Conservation (phyloP, 768 basidiomycete species). For the Hysterangium stoloniferum region DNA sequence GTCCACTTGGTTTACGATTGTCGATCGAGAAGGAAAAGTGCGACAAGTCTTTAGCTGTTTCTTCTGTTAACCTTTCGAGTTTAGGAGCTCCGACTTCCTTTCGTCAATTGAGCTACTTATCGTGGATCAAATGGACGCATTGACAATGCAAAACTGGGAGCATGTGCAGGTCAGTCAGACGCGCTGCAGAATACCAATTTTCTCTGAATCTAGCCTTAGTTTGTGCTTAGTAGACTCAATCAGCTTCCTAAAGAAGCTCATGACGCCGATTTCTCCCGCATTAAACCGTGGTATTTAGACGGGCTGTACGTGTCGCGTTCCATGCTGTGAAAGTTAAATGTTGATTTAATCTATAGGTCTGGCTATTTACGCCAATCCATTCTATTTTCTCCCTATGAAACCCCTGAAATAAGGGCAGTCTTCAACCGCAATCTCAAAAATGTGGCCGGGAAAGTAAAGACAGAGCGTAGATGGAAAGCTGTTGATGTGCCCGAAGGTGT, state of each 20-base stretch:
- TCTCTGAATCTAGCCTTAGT: slow-evolving; percentile 37
- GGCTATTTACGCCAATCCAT: slow-evolving; percentile 85
- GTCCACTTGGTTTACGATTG: slow-evolving; percentile 85
- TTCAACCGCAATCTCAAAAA: slow-evolving; percentile 75
- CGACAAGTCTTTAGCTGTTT: slow-evolving; percentile 22
- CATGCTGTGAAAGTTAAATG: background rate
- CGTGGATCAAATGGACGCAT: slow-evolving; percentile 87
- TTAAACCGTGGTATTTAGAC: slow-evolving; percentile 98
- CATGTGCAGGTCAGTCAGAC: slow-evolving; percentile 69
- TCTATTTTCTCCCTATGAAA: slow-evolving; percentile 79
- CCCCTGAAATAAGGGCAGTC: slow-evolving; percentile 76
- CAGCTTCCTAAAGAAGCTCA: slow-evolving; percentile 88
- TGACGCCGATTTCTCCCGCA: slow-evolving; percentile 90
- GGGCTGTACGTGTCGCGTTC: slow-evolving; percentile 59
- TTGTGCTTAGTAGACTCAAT: slow-evolving; percentile 79
- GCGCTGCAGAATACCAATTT: background rate
- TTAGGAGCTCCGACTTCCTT: slow-evolving; percentile 80
- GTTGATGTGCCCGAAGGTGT: slow-evolving; percentile 78
- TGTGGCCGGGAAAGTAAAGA: slow-evolving; percentile 73
- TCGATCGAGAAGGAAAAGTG: slow-evolving; percentile 93
- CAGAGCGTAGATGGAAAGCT: slow-evolving; percentile 62
- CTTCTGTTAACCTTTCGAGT: background rate
- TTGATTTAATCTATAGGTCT: slow-evolving; percentile 43
- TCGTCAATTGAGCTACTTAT: slow-evolving; percentile 88
- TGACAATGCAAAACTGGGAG: slow-evolving; percentile 99